Conservation (phyloP, 257 asterid genomes). For the Jaltomata sinuosa region DNA sequence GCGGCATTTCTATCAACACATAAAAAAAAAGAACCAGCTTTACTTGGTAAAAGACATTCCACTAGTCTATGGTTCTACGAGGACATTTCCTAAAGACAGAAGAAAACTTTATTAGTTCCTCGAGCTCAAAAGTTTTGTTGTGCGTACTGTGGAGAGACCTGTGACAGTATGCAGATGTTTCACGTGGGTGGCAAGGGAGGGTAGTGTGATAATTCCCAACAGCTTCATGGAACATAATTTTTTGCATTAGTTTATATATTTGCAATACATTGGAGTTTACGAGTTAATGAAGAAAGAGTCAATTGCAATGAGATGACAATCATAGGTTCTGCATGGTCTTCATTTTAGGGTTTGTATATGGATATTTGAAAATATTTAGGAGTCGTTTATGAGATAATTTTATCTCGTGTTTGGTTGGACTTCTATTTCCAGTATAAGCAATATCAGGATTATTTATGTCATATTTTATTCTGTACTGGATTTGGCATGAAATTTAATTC, state of each 20-base stretch:
- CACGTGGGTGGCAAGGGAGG: background rate
- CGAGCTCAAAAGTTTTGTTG: background rate
- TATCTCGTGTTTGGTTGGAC: background rate
- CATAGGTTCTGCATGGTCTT: background rate
- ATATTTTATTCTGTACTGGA: background rate
- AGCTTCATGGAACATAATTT: background rate
- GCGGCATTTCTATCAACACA: background rate
- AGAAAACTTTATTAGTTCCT: background rate
- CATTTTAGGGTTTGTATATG: background rate
- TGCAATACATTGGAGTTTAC: background rate
- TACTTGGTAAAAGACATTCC: background rate
- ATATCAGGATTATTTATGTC: background rate
- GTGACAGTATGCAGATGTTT: background rate
- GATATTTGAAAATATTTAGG: background rate
- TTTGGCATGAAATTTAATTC: background rate
- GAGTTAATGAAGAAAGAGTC: background rate
- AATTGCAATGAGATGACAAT: background rate
- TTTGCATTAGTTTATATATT: background rate
- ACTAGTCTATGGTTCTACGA: background rate
- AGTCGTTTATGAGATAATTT: background rate
- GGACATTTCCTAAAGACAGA: background rate
- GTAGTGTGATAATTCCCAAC: background rate
- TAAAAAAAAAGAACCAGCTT: background rate
- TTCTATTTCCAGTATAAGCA: background rate
- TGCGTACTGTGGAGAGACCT: background rate